Evolutionary conservation across 371 early-diverging fungal genomes (phyloP).

Genomic region (Saksenaea oblongispora): DNA sequence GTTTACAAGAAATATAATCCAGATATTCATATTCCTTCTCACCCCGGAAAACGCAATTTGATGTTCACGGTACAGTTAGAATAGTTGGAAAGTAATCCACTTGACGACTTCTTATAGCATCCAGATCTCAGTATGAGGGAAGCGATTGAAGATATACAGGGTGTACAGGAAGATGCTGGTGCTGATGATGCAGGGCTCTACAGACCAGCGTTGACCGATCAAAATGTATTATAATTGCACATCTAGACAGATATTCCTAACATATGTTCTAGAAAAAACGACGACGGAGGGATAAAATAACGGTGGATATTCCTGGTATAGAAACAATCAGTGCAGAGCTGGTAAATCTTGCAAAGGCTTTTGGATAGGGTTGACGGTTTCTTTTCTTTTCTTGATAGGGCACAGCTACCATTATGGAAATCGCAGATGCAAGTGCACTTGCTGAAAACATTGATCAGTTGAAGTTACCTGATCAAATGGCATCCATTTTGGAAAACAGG

Average conservation of each 20-base stretch:
- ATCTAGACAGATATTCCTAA: background rate
- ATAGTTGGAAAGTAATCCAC: background rate
- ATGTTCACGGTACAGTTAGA: constrained; percentile 23
- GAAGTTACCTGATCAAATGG: constrained; percentile 47
- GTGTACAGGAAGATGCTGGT: constrained; percentile 22
- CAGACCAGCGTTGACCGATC: constrained; percentile 5
- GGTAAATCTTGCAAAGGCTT: background rate
- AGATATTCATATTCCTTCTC: constrained; percentile 29
- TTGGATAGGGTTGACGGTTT: background rate
- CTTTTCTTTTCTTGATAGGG: constrained; percentile 1
- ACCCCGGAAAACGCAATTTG: background rate
- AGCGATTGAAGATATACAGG: constrained; percentile 27
- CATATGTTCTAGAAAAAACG: background rate
- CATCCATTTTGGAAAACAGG: constrained; percentile 45
- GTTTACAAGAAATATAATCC: constrained; percentile 44
- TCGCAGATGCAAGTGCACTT: constrained; percentile 19
- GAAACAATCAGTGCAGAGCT: constrained; percentile 9
- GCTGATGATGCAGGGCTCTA: background rate
- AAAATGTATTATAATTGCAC: background rate
- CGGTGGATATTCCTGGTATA: background rate
- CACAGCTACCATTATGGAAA: constrained; percentile 14
- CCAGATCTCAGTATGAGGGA: constrained; percentile 38
- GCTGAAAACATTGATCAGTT: constrained; percentile 42
- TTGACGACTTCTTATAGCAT: constrained; percentile 18
- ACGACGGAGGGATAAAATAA: background rate